phyloP scores from a whole-genome alignment of 2,329 filamentous ascomycete species.

The Ceratocystis diversiconidia region DNA sequence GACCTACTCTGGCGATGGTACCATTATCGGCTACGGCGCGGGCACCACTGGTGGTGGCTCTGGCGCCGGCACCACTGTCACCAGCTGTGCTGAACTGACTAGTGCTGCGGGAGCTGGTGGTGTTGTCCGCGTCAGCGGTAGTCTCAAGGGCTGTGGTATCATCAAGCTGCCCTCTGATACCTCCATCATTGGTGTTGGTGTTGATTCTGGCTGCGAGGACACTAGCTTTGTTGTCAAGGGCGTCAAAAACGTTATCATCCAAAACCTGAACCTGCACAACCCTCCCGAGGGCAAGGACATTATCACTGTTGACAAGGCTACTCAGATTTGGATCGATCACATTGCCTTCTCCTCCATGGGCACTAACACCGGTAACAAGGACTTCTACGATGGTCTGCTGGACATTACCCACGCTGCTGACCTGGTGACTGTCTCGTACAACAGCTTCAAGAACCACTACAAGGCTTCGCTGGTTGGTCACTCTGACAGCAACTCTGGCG shows the following conservation, averaged over 20 bases:
- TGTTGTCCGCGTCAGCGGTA: slow-evolving; percentile 34
- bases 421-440: slow-evolving; percentile 31
- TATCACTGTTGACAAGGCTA: slow-evolving; percentile 34
- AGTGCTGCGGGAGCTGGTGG: slow-evolving; percentile 27
- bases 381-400: slow-evolving; percentile 31
- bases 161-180: slow-evolving; percentile 36
- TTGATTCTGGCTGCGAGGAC: slow-evolving; percentile 29
- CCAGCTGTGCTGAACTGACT: slow-evolving; percentile 30
- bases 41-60: slow-evolving; percentile 34
- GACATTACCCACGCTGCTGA: slow-evolving; percentile 33
- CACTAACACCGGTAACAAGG: slow-evolving; percentile 27
- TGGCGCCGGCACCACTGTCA: slow-evolving; percentile 32
- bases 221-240: slow-evolving; percentile 35
- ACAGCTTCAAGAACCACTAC: slow-evolving; percentile 31
- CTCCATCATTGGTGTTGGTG: slow-evolving; percentile 36
- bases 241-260: slow-evolving; percentile 40
- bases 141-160: slow-evolving; percentile 29
- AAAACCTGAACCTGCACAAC: slow-evolving; percentile 39
- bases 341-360: slow-evolving; percentile 29
- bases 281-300: slow-evolving; percentile 36
- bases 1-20: slow-evolving; percentile 16
- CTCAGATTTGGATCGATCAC: slow-evolving; percentile 37
- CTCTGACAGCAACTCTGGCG: slow-evolving; percentile 41
- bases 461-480: slow-evolving; percentile 49
- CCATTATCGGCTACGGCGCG: slow-evolving; percentile 24